phyloP scores from a whole-genome alignment of 1,139 yeast genomes.

The Zygoascus meyerae region DNA sequence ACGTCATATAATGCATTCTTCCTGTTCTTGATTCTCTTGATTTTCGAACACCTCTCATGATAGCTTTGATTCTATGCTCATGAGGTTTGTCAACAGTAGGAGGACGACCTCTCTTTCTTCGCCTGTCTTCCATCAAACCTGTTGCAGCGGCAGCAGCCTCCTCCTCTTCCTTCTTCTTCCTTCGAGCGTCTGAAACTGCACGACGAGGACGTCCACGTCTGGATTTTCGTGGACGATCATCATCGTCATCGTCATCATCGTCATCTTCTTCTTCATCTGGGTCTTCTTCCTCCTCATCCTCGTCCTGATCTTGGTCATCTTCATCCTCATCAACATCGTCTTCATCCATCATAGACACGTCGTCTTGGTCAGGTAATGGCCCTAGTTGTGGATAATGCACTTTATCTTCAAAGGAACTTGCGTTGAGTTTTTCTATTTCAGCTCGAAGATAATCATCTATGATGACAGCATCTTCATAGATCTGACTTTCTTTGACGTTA shows the following conservation, averaged over 20 bases:
- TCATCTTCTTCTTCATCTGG: slow-evolving; percentile 35
- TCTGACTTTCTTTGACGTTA: slow-evolving; percentile 62
- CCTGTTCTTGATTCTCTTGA: slow-evolving; percentile 52
- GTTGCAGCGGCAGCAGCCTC: slow-evolving; percentile 21
- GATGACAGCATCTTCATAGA: slow-evolving; percentile 65
- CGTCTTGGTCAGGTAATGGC: slow-evolving; percentile 46
- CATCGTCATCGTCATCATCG: slow-evolving; percentile 39
- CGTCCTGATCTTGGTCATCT: slow-evolving; percentile 23
- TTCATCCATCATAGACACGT: slow-evolving; percentile 20
- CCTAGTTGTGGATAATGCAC: slow-evolving; percentile 64
- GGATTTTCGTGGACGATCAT: slow-evolving; percentile 21
- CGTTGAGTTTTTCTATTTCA: slow-evolving; percentile 48
- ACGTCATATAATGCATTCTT: slow-evolving; percentile 49
- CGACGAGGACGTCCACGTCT: slow-evolving; percentile 26
- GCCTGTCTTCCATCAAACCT: slow-evolving; percentile 41
- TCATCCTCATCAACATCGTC: slow-evolving; percentile 28
- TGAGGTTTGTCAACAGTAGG: slow-evolving; percentile 93
- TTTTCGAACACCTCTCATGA: slow-evolving; percentile 74
- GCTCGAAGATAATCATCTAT: slow-evolving; percentile 58
- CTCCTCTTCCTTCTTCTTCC: slow-evolving; percentile 23
- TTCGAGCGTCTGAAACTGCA: slow-evolving; percentile 22
- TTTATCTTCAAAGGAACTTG: slow-evolving; percentile 37
- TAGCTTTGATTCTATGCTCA: slow-evolving; percentile 84
- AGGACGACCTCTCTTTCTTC: slow-evolving; percentile 85
- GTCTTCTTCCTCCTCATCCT: slow-evolving; percentile 23